Evolutionary conservation across 768 basidiomycete species (phyloP), one percentile per base, ranked within the genome.

Genomic region (Mycena crocata): DNA sequence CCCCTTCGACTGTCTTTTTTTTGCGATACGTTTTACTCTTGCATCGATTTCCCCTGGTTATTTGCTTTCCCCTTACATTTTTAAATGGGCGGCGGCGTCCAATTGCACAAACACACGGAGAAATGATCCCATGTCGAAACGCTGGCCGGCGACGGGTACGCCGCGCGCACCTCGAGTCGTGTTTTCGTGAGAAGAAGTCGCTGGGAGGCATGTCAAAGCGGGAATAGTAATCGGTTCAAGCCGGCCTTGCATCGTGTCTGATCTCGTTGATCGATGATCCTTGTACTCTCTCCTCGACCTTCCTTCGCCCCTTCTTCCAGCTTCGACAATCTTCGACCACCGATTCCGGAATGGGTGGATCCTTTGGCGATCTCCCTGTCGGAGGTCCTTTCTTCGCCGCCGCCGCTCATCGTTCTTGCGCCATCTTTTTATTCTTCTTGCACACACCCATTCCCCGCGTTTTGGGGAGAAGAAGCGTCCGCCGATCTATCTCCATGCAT

Each of bases 1-100:
- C 55, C 40, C 26, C 17, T 35, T 19, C 58, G 44, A 30, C 65
- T 71, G 69, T 73, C 63, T 75, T 68, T 79, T 70, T 78, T 77
- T 79, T 75, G 79, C 75, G 58, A 60, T 66, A 66, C 65, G 54
- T 72, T 76, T 73, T 77, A 72, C 40, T 78, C 73, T 75, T 73
- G 60, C 61, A 54, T 66, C 62, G 73, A 24, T 73, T 71, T 73
- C 74, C 67, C 71, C 70, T 68, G 63, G 74, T 57, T 55, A 50
- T 58, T 65, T 68, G 73, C 61, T 77, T 77, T 76, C 77, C 71
- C 75, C 73, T 74, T 77, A 70, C 67, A 64, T 54, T 61, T 68
- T 62, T 62, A 62, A 67, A 42, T 45, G 48, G 52, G 54, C 62
- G 66, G 56, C 56, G 35, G 45, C 37, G 56, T 26, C 30, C 44